Evolutionary conservation across 352 stramenopile genomes (phyloP).

Genomic region (Globisporangium irregulare): DNA sequence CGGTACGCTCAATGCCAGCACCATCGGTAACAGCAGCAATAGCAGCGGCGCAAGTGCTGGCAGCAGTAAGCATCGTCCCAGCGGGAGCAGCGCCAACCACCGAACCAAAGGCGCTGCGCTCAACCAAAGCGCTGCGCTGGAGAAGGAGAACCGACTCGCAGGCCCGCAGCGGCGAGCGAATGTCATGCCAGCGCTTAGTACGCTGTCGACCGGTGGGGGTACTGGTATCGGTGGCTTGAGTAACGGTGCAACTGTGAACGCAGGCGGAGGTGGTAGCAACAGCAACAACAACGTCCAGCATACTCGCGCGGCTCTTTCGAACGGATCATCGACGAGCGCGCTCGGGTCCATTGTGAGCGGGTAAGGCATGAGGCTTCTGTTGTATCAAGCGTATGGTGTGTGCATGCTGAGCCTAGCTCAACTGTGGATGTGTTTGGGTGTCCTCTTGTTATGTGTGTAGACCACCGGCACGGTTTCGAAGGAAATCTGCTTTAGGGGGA

Average conservation of each 20-base stretch:
- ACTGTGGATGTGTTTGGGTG: neutral
- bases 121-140: constrained; percentile 12
- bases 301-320: neutral
- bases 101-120: constrained; percentile 3
- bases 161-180: constrained; percentile 13
- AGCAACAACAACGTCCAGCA: constrained; percentile 3
- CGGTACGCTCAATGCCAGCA: neutral
- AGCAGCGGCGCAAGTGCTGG: neutral
- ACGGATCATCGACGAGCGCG: neutral
- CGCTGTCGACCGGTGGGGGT: neutral
- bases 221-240: neutral
- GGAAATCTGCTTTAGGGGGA: constrained; percentile 1
- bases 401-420: neutral
- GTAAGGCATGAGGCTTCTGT: neutral
- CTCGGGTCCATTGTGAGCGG: constrained; percentile 10
- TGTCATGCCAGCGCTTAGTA: neutral
- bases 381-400: neutral
- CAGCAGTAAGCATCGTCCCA: neutral
- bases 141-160: constrained; percentile 37
- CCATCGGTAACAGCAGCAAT: neutral
- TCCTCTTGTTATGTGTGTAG: neutral
- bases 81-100: neutral
- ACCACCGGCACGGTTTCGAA: constrained; percentile 4
- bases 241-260: neutral
- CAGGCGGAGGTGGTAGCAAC: neutral